These are phyloP conservation scores for Calendula officinalis DNA, from an alignment of 129 eudicot genomes.

Conservation along the genomic window DNA sequence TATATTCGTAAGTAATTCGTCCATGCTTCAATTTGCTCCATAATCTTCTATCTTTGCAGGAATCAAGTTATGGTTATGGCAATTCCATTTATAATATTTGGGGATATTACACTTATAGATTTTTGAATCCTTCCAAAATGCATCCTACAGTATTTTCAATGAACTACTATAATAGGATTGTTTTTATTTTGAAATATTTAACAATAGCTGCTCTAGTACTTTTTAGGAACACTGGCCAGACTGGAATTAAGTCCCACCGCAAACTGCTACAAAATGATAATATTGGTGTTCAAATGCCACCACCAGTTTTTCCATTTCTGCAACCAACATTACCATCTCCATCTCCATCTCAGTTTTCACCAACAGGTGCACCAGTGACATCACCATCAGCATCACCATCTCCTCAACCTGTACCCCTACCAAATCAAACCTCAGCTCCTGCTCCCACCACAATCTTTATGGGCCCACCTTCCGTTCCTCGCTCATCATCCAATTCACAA, in stretches of 20 bases:
- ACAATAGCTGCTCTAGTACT: slow-evolving; percentile 24
- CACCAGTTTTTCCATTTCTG: too few species aligned
- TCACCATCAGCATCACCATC: slow-evolving; percentile 13
- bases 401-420: slow-evolving; percentile 19
- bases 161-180: too few species aligned
- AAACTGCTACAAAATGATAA: slow-evolving; percentile 31
- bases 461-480: slow-evolving; percentile 29
- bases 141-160: too few species aligned
- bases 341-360: slow-evolving; percentile 22
- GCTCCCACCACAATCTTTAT: neutral
- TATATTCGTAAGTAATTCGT: slow-evolving; percentile 52
- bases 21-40: neutral
- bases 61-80: too few species aligned
- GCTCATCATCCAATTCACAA: neutral
- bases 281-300: neutral
- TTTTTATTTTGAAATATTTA: neutral
- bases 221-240: slow-evolving; percentile 39
- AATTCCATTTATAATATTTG: too few species aligned
- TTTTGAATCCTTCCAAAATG: too few species aligned
- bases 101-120: too few species aligned
- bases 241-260: slow-evolving; percentile 32
- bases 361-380: slow-evolving; percentile 30
- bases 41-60: too few species aligned
- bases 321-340: slow-evolving; percentile 9
- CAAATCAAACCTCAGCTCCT: slow-evolving; percentile 13